Evolutionary conservation across 352 stramenopile species (phyloP).

Genomic region (Lagenidium giganteum): DNA sequence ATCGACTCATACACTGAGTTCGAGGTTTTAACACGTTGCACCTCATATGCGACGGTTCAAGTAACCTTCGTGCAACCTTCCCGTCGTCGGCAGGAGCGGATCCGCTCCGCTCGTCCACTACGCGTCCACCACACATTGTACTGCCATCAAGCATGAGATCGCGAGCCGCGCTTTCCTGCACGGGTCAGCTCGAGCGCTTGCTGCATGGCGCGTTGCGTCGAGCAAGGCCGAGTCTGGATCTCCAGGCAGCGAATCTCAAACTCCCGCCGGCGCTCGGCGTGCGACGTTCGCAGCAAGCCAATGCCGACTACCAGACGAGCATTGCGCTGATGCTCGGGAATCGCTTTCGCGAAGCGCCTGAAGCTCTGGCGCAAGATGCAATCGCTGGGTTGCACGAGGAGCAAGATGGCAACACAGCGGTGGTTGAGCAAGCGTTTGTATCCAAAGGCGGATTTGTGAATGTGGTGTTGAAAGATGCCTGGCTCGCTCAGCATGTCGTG

Average conservation of each 20-base stretch:
- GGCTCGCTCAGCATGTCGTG: conserved; percentile 53
- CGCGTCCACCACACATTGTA: conserved; percentile 2
- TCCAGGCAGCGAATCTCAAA: conserved; percentile 12
- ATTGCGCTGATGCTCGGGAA: conserved; percentile 52
- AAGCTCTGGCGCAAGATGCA: conserved; percentile 29
- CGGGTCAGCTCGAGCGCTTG: conserved; percentile 38
- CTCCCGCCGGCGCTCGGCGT: conserved; percentile 46
- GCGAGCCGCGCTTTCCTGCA: conserved; percentile 37
- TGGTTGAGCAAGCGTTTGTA: conserved; percentile 33
- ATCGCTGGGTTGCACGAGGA: conserved; percentile 4
- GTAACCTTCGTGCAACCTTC: conserved; percentile 17
- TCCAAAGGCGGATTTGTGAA: conserved; percentile 78
- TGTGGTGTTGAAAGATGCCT: conserved; percentile 62
- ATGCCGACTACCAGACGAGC: conserved; percentile 77
- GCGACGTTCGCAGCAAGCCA: conserved; percentile 53
- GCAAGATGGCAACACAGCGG: conserved; percentile 19
- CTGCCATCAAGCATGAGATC: not conserved
- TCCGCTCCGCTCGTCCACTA: too few species aligned
- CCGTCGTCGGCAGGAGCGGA: not conserved
- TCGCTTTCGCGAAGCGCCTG: conserved; percentile 29
- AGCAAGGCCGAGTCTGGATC: conserved; percentile 25
- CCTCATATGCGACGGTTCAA: too few species aligned
- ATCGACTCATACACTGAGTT: too few species aligned
- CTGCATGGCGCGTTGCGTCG: conserved; percentile 32
- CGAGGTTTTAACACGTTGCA: too few species aligned